A percentile compares a stretch with the other conserved stretches of the same genome.
Conservation (phyloP, 192 early-diverging fungal genomes). For the Entophlyctis luteolus region DNA sequence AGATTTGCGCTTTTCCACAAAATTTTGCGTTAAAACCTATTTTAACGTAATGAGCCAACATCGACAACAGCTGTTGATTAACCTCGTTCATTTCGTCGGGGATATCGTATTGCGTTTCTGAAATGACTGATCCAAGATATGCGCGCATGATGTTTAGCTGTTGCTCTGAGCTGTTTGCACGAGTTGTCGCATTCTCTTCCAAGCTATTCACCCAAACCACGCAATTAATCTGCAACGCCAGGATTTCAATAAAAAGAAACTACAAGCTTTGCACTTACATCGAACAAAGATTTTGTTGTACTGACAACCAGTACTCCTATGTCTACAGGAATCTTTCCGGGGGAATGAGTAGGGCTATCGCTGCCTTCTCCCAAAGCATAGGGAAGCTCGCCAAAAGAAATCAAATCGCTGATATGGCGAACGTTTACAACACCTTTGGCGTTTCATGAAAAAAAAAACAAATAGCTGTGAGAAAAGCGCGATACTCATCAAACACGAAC, state of each 20-base stretch:
- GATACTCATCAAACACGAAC: not conserved
- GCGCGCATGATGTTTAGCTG: not conserved
- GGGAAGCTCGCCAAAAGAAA: slow-evolving; percentile 30
- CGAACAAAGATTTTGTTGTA: slow-evolving; percentile 37
- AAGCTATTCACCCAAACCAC: too few relatives aligned
- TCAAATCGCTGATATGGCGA: slow-evolving; percentile 21
- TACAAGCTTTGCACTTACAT: slow-evolving; percentile 9
- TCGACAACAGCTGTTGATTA: not conserved
- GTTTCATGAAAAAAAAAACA: not conserved
- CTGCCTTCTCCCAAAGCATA: slow-evolving; percentile 29
- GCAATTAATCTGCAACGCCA: too few relatives aligned
- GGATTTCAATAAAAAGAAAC: not conserved
- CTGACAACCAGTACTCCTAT: slow-evolving; percentile 14
- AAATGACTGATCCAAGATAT: not conserved
- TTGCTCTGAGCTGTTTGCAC: not conserved
- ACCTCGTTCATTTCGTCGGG: slow-evolving; percentile 25
- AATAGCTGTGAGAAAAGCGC: slow-evolving; percentile 15
- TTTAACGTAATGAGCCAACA: not conserved
- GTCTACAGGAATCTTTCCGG: slow-evolving; percentile 22
- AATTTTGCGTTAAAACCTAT: slow-evolving; percentile 9
- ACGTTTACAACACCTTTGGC: slow-evolving; percentile 29
- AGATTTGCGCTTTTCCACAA: slow-evolving; percentile 2
- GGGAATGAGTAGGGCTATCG: slow-evolving; percentile 21
- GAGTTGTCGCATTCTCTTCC: not conserved
- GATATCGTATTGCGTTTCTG: not conserved